These are phyloP conservation scores for Trametes hirsuta DNA, from an alignment of 1,284 basidiomycete genomes.

Conservation along the genomic window DNA sequence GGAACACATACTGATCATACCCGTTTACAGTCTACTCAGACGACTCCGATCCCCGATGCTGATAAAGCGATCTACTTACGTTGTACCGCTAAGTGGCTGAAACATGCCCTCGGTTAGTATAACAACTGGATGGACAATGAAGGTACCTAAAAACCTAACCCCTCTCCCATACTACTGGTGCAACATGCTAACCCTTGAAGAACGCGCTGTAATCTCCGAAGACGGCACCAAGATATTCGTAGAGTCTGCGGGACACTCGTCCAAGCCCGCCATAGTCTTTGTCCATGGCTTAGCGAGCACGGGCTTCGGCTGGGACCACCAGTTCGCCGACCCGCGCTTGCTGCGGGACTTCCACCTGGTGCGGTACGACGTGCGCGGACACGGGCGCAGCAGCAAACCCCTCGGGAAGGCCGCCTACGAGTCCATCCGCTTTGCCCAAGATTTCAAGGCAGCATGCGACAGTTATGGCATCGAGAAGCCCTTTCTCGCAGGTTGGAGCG, in stretches of 20 bases:
- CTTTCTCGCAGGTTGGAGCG: constrained; percentile 40
- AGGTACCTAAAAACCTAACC: no score
- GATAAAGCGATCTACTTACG: no score
- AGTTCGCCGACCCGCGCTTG: constrained; percentile 39
- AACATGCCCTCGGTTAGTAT: no score
- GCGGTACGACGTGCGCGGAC: constrained; percentile 37
- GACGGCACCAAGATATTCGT: constrained; percentile 35
- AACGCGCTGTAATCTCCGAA: constrained; percentile 17
- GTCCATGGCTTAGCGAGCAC: constrained; percentile 43
- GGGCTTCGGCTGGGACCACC: constrained; percentile 38
- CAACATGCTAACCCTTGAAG: not conserved
- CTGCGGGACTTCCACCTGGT: constrained; percentile 37
- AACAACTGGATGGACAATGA: no score
- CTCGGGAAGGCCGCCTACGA: constrained; percentile 27
- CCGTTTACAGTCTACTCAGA: no score
- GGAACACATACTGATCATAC: no score
- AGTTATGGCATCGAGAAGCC: constrained; percentile 37
- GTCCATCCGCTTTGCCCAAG: constrained; percentile 39
- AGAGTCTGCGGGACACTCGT: constrained; percentile 41
- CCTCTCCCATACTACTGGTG: no score
- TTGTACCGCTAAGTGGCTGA: no score
- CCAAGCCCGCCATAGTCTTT: constrained; percentile 43
- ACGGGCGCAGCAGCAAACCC: constrained; percentile 35
- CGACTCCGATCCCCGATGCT: no score
- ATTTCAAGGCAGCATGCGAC: constrained; percentile 37